These are phyloP conservation scores for Gamarada debralockiae DNA, from an alignment of 495 filamentous ascomycete genomes.

Conservation along the genomic window DNA sequence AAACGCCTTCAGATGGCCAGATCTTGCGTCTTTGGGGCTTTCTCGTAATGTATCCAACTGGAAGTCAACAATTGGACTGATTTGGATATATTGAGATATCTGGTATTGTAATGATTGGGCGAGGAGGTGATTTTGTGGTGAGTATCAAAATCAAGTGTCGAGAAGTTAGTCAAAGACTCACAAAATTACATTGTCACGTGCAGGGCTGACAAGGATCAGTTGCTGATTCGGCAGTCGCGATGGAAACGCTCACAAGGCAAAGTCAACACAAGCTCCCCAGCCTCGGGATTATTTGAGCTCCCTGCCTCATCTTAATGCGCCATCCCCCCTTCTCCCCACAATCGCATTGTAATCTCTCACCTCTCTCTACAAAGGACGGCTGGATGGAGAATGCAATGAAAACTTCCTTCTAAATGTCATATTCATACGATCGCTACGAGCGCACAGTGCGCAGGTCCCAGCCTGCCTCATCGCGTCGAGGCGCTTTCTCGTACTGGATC, in stretches of 20 bases:
- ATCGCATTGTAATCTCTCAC: not conserved
- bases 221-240: constrained; percentile 8
- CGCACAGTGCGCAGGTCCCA: constrained; percentile 36
- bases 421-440: constrained; percentile 67
- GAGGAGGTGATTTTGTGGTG: no score
- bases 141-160: constrained; percentile 6
- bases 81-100: no score
- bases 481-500: constrained; percentile 77
- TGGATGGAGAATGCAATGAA: constrained; percentile 10
- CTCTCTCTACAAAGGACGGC: constrained; percentile 6
- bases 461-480: constrained; percentile 60
- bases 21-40: no score
- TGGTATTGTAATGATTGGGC: no score
- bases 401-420: constrained; percentile 58
- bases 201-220: not conserved
- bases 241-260: constrained; percentile 21
- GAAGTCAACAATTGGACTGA: no score
- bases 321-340: constrained; percentile 4
- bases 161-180: not conserved
- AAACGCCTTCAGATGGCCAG: no score
- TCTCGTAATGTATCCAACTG: no score
- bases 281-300: constrained; percentile 11
- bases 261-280: constrained; percentile 18
- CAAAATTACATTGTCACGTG: constrained; percentile 9
- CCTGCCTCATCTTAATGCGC: constrained; percentile 12